Conservation (phyloP, 768 basidiomycete genomes). For the Pleurotus cornucopiae region DNA sequence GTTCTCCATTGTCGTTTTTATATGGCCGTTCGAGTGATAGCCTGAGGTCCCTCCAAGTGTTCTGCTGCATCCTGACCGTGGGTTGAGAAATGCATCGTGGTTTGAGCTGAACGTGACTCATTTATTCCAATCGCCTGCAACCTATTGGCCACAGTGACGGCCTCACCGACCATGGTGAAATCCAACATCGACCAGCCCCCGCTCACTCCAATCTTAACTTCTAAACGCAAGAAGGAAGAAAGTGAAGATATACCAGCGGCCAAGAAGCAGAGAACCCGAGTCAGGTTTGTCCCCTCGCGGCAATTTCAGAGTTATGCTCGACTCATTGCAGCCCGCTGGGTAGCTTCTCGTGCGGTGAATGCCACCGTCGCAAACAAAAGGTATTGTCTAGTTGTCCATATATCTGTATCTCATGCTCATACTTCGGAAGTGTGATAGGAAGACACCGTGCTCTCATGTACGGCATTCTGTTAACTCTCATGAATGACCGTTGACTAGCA, state of each 20-base stretch:
- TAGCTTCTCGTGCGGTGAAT: conserved; percentile 85
- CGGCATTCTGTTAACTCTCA: conserved; percentile 18
- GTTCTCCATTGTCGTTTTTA: conserved; percentile 69
- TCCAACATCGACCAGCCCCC: conserved; percentile 21
- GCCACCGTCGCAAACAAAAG: conserved; percentile 87
- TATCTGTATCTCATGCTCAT: conserved; percentile 7
- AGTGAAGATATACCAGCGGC: conserved; percentile 45
- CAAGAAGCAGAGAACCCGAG: conserved; percentile 73
- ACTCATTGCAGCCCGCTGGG: conserved; percentile 4
- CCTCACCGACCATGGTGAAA: conserved; percentile 30
- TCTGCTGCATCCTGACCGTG: conserved; percentile 22
- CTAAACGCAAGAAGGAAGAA: conserved; percentile 62
- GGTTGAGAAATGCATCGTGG: background rate
- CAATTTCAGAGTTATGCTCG: conserved; percentile 58
- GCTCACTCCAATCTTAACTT: conserved; percentile 23
- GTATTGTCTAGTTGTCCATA: conserved; percentile 25
- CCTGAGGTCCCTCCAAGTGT: conserved; percentile 54
- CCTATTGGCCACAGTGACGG: background rate
- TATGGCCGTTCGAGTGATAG: conserved; percentile 78
- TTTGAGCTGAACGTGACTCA: conserved; percentile 1
- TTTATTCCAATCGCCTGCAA: conserved; percentile 1
- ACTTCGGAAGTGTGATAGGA: conserved; percentile 69
- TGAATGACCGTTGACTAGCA: conserved; percentile 12
- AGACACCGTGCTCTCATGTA: conserved; percentile 83
- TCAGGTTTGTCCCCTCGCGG: conserved; percentile 49